phyloP scores from a whole-genome alignment of 257 asterid genomes.

The Parsonsia alboflavescens region DNA sequence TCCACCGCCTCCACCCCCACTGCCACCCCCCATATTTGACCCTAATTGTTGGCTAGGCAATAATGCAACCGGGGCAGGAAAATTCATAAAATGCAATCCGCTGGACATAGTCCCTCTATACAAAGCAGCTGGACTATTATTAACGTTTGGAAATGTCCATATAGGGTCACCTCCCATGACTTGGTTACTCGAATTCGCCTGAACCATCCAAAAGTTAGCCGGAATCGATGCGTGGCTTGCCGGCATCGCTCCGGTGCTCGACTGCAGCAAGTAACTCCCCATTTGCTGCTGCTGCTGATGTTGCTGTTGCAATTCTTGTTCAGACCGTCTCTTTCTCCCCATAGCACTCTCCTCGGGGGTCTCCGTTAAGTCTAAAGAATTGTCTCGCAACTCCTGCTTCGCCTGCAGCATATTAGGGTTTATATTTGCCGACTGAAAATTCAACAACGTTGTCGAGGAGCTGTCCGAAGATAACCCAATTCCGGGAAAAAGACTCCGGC shows the following conservation, averaged over 20 bases:
- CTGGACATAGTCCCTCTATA: conserved; percentile 73
- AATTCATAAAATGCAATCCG: conserved; percentile 89
- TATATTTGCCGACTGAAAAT: conserved; percentile 48
- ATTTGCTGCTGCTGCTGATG: conserved; percentile 43
- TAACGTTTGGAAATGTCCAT: conserved; percentile 74
- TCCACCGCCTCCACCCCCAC: conserved; percentile 25
- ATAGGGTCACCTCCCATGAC: conserved; percentile 70
- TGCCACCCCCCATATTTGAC: conserved; percentile 11
- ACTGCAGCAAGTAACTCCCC: conserved; percentile 69
- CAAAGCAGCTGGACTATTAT: conserved; percentile 53
- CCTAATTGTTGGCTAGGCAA: conserved; percentile 64
- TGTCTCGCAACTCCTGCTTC: conserved; percentile 57
- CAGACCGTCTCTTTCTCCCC: conserved; percentile 57
- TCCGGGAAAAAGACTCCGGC: conserved; percentile 52
- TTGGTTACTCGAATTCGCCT: conserved; percentile 60
- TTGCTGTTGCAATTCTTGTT: conserved; percentile 44
- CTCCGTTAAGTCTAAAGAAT: conserved; percentile 41
- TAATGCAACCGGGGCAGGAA: conserved; percentile 68
- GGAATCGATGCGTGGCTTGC: conserved; percentile 69
- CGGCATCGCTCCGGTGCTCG: conserved; percentile 66
- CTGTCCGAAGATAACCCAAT: conserved; percentile 57
- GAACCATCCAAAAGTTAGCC: conserved; percentile 86
- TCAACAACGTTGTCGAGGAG: conserved; percentile 50
- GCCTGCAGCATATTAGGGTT: conserved; percentile 53
- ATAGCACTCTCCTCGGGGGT: conserved; percentile 39